Evolutionary conservation across 2,329 filamentous ascomycete species (phyloP).

Genomic region (Aulographum hederae): DNA sequence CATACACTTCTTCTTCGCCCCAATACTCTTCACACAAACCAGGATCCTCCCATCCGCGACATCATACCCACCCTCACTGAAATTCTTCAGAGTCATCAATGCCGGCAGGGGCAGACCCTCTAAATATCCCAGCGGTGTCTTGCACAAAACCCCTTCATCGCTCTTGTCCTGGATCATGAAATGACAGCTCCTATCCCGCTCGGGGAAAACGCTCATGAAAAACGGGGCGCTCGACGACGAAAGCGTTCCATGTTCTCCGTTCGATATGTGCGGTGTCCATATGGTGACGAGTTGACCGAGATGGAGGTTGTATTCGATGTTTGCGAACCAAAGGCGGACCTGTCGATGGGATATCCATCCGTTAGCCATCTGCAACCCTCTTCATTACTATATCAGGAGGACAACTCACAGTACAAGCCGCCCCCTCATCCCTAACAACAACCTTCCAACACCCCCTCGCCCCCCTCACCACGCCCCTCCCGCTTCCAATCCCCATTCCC

Average conservation of each 20-base stretch:
- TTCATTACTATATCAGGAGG: not conserved
- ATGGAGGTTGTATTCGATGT: constrained; percentile 21
- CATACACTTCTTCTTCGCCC: constrained; percentile 30
- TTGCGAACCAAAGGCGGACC: constrained; percentile 34
- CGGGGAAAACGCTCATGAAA: constrained; percentile 39
- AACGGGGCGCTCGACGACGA: constrained; percentile 26
- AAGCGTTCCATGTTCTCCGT: constrained; percentile 22
- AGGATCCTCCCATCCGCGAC: constrained; percentile 31
- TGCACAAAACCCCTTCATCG: constrained; percentile 24
- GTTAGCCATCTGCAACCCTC: not conserved
- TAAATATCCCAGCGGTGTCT: constrained; percentile 26
- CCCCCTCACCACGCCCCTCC: too few relatives aligned
- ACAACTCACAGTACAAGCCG: constrained; percentile 29
- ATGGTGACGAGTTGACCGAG: constrained; percentile 37
- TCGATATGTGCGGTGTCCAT: constrained; percentile 38
- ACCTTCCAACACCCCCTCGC: constrained; percentile 35
- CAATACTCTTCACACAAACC: constrained; percentile 39
- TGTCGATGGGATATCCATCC: constrained; percentile 12
- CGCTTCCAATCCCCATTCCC: too few relatives aligned
- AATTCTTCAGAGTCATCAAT: constrained; percentile 38
- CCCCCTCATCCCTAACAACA: constrained; percentile 37
- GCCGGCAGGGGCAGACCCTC: constrained; percentile 19
- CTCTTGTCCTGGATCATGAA: constrained; percentile 33
- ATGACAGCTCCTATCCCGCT: constrained; percentile 33
- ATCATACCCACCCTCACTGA: constrained; percentile 36